Conservation (phyloP, 192 early-diverging fungal species). For the Umbelopsis vinacea region DNA sequence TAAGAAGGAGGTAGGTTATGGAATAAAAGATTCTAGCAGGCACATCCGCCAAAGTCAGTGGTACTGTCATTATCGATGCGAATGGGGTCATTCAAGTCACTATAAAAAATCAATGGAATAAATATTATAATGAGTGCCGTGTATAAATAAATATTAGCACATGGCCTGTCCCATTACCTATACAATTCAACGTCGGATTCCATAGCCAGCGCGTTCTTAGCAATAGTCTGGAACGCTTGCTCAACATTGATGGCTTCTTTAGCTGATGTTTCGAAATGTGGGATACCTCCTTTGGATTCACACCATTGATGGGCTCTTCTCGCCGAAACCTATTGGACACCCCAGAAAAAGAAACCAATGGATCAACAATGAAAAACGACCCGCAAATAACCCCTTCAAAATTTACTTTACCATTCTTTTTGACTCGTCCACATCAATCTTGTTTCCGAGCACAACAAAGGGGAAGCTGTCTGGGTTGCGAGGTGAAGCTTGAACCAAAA, state of each 20-base stretch:
- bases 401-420: constrained; percentile 79
- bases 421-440: constrained; percentile 96
- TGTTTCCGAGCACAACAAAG: constrained; percentile 99
- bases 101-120: constrained; percentile 43
- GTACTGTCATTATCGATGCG: constrained; percentile 78
- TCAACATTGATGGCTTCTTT: constrained; percentile 99
- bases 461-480: constrained; percentile 97
- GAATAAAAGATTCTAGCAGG: constrained; percentile 53
- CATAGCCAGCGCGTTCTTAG: constrained; percentile 92
- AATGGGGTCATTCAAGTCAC: constrained; percentile 91
- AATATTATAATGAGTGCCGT: not conserved
- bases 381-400: not conserved
- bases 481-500: constrained; percentile 94
- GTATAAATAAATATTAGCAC: not conserved
- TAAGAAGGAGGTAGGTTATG: too few species aligned
- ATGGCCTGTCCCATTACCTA: not conserved
- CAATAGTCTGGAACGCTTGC: constrained; percentile 94
- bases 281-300: constrained; percentile 93
- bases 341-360: not conserved
- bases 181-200: constrained; percentile 89
- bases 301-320: constrained; percentile 97
- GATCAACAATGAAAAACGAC: not conserved
- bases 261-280: constrained; percentile 97
- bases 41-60: constrained; percentile 61
- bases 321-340: constrained; percentile 75